Conservation (phyloP, 192 early-diverging fungal genomes). For the Haplosporangium gracile region DNA sequence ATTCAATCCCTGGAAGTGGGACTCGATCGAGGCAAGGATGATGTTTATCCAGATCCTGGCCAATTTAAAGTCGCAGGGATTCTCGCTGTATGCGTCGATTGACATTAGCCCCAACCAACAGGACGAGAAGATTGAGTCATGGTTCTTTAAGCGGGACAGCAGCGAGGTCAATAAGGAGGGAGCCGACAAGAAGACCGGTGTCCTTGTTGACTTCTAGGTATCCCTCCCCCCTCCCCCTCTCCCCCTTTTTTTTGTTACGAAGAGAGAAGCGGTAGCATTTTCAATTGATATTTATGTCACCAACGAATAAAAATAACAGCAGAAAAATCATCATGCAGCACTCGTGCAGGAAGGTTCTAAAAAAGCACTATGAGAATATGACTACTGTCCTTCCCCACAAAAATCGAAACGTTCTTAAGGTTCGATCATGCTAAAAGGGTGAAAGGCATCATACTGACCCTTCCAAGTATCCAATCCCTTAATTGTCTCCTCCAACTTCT, state of each 20-base stretch:
- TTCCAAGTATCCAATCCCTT: constrained; percentile 8
- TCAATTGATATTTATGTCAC: too few species aligned
- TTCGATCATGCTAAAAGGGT: constrained; percentile 10
- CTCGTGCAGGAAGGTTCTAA: too few species aligned
- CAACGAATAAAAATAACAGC: too few species aligned
- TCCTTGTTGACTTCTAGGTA: background rate
- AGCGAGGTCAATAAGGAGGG: background rate
- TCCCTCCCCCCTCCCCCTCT: too few species aligned
- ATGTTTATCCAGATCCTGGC: constrained; percentile 5
- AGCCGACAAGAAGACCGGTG: background rate
- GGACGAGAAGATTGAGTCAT: background rate
- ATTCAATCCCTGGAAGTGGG: background rate
- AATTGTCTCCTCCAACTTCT: background rate
- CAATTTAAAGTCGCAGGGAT: background rate
- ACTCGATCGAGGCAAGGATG: constrained; percentile 1
- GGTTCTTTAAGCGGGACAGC: background rate
- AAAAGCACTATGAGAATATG: too few species aligned
- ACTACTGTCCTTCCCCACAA: too few species aligned
- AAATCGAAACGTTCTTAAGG: background rate
- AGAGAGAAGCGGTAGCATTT: too few species aligned
- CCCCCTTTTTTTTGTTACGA: too few species aligned
- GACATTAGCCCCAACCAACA: background rate
- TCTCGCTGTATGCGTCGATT: constrained; percentile 4
- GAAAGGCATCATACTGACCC: constrained; percentile 12
- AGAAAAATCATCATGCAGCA: too few species aligned